Evolutionary conservation across 2,329 filamentous ascomycete genomes (phyloP).

Genomic region (Hortaea werneckii): DNA sequence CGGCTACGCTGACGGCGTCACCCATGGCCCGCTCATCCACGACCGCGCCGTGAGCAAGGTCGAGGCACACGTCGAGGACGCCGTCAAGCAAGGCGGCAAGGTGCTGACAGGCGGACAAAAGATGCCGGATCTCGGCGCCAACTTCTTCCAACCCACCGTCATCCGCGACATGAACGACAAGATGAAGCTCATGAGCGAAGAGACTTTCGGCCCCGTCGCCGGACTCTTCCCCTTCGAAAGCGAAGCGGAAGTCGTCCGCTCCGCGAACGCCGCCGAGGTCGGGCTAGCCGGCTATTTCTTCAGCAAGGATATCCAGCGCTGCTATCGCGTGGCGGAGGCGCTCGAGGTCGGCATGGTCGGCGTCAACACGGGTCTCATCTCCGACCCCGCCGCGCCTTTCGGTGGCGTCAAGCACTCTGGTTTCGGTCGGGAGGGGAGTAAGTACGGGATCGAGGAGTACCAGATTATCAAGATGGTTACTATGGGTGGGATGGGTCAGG

Average conservation of each 20-base stretch:
- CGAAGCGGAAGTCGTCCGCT: constrained; percentile 74
- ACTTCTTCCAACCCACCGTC: constrained; percentile 87
- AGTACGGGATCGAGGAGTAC: constrained; percentile 42
- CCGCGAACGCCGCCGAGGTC: constrained; percentile 75
- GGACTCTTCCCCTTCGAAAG: constrained; percentile 81
- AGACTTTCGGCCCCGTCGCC: constrained; percentile 92
- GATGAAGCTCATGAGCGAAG: constrained; percentile 77
- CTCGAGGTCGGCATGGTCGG: constrained; percentile 83
- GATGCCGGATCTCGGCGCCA: constrained; percentile 62
- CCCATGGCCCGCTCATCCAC: constrained; percentile 79
- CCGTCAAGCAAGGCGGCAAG: constrained; percentile 64
- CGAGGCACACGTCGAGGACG: constrained; percentile 68
- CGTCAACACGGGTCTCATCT: constrained; percentile 42
- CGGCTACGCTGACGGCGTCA: constrained; percentile 59
- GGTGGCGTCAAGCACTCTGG: constrained; percentile 41
- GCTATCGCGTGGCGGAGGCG: constrained; percentile 52
- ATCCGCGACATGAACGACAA: constrained; percentile 75
- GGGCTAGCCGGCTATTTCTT: constrained; percentile 94
- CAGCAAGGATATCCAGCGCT: constrained; percentile 49
- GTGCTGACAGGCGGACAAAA: constrained; percentile 66
- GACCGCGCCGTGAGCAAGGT: constrained; percentile 72
- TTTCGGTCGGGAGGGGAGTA: constrained; percentile 42
- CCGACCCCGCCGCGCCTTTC: constrained; percentile 37
- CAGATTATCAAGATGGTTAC: constrained; percentile 38
- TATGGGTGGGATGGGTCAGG: constrained; percentile 51